Evolutionary conservation across 768 basidiomycete genomes (phyloP), one percentile per base, ranked within the genome.

Genomic region (Calocybe cyanea): DNA sequence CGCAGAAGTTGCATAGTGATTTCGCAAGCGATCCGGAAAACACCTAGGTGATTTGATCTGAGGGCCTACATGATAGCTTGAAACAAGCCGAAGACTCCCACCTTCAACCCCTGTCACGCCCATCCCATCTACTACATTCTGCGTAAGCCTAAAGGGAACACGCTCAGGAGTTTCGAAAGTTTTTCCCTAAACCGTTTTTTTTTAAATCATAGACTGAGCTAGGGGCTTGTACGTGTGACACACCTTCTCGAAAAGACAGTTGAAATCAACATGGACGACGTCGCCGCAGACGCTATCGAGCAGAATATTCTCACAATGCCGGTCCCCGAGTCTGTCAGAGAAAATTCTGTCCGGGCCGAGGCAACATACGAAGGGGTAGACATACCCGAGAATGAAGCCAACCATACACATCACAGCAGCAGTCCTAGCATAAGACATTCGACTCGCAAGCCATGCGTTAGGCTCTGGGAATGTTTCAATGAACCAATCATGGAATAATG

Each of bases 331-430:
- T n/a, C 94, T 95, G 41, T 25, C 7, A 25, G 34, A 6, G 13
- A 23, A 21, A n/a, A 19, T 9, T n/a, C 3, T 23, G 13, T 10
- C 36, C 18, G 44, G 20, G 30, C 25, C 24, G 4, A 17, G 37
- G 38, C 20, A 41, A 10, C 46, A 14, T 45, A 17, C 17, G 7
- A 38, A 21, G 17, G 5, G 15, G 4, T 23, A 40, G 7, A 33
- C 83, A 44, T 52, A 95, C 92, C 95, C 95, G 10, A 98, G 72
- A 34, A 99, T 92, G 57, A 89, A 95, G 9, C 96, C 96, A 17
- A 98, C 89, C 89, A 99, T 98, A 1, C 89, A 96, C 86, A 96
- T 98, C 43, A 98, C 96, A 0, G 95, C 96, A 0, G 88, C 80
- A 0, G 95, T 96, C 34, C 95, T 77, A 3, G 79, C 84, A 59